phyloP scores from a whole-genome alignment of 176 grass and related monocot genomes.

The Rhipidocladum racemiflorum region DNA sequence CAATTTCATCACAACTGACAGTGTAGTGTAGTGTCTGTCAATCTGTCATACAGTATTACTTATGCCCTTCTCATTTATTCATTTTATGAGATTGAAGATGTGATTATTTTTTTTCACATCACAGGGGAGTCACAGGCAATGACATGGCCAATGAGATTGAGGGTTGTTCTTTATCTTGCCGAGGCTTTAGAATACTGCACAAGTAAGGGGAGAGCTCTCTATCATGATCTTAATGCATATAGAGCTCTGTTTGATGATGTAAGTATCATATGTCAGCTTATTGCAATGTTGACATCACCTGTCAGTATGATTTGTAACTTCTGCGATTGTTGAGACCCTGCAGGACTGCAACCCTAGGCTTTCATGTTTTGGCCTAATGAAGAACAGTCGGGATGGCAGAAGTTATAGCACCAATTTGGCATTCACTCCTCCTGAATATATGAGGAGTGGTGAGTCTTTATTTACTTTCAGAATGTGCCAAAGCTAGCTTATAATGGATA shows the following conservation, averaged over 20 bases:
- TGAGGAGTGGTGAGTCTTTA: too few relatives aligned
- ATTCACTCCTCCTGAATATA: too few relatives aligned
- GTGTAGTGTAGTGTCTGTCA: too few relatives aligned
- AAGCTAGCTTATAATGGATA: background rate
- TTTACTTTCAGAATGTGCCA: background rate
- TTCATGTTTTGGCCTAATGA: constrained; percentile 14
- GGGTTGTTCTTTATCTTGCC: constrained; percentile 44
- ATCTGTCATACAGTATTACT: background rate
- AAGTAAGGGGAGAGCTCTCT: constrained; percentile 38
- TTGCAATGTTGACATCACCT: too few relatives aligned
- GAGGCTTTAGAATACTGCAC: constrained; percentile 57
- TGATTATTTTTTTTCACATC: background rate
- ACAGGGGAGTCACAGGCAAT: constrained; percentile 59
- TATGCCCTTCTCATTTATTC: background rate
- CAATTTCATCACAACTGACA: background rate
- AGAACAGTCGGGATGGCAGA: constrained; percentile 18
- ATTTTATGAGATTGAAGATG: background rate
- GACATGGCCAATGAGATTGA: constrained; percentile 55
- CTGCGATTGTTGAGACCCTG: too few relatives aligned
- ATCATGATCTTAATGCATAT: constrained; percentile 68
- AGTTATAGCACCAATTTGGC: constrained; percentile 9
- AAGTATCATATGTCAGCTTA: background rate
- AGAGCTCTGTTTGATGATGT: constrained; percentile 61
- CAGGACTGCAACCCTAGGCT: background rate
- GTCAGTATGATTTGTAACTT: too few relatives aligned